These are phyloP conservation scores for Powellomyces hirtus DNA, from an alignment of 192 early-diverging fungal species.

Conservation along the genomic window DNA sequence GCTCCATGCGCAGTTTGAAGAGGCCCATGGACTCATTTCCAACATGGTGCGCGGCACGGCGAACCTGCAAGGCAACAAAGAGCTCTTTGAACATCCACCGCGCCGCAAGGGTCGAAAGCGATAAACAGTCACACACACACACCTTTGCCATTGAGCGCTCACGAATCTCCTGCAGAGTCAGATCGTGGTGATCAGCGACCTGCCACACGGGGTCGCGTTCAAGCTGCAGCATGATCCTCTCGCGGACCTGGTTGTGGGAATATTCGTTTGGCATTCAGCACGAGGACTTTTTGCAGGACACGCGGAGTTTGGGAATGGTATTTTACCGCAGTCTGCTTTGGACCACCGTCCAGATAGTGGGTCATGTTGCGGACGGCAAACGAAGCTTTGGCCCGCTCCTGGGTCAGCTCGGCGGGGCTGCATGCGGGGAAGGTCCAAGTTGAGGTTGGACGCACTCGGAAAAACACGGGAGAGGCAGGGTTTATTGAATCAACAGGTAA, in stretches of 20 bases:
- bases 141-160: conserved; percentile 72
- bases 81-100: neutral
- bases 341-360: conserved; percentile 79
- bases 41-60: conserved; percentile 68
- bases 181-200: conserved; percentile 76
- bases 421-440: neutral
- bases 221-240: conserved; percentile 80
- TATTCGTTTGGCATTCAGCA: no score
- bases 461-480: neutral
- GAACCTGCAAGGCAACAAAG: conserved; percentile 55
- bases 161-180: conserved; percentile 71
- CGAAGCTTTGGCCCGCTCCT: conserved; percentile 71
- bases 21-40: conserved; percentile 66
- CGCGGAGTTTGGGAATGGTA: neutral
- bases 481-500: neutral
- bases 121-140: neutral
- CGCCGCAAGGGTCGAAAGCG: neutral
- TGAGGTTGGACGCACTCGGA: neutral
- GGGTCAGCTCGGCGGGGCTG: conserved; percentile 44
- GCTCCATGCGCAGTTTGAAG: conserved; percentile 75
- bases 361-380: conserved; percentile 81
- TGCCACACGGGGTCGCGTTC: conserved; percentile 82
- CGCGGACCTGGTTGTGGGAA: conserved; percentile 52
- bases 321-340: conserved; percentile 50
- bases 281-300: no score